Evolutionary conservation across 805 yeast species (phyloP), one percentile per base, ranked within the genome.

Genomic region (Metschnikowia matae): DNA sequence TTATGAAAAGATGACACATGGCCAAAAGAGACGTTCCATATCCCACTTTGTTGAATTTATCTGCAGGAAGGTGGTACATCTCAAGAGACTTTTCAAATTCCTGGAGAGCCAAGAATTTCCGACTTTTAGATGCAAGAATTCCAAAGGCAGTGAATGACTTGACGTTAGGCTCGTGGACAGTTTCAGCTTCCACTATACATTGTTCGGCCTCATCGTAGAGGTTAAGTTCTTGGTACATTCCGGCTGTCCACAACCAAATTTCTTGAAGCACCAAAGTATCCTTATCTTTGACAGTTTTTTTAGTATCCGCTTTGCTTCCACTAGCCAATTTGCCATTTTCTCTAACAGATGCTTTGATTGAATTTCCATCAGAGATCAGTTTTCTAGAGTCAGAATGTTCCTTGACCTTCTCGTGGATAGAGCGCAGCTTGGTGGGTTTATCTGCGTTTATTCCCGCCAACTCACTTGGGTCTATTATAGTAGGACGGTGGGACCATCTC

Each of bases 241-340:
- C 75, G 0, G 89, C 77, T 0, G 88, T 76, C 80, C 89, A 81
- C 45, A 90, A 63, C 96, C 97, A 90, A 21, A 88, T 61, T 33
- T 74, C 73, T 58, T 84, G 89, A 42, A 83, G 62, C 8, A 81
- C 59, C 21, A 44, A 50, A 20, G n/a, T 20, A 11, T 42, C 45
- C 15, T 26, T 40, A n/a, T 50, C 54, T 20, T 41, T 20, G 3
- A 34, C 37, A 17, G 17, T 21, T 46, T 44, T 4, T 47, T 26
- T 29, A 40, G 37, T 21, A 37, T 41, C 36, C 5, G 33, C 14
- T 17, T 50, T 38, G 3, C n/a, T 21, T 20, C 40, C 34, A 11
- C 33, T 33, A 8, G 20, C 18, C 4, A 13, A 20, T 6, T 15
- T 13, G 21, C 29, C 45, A 15, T 34, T 32, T 6, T 29, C 21